These are phyloP conservation scores for Apiospora aurea DNA, from an alignment of 2,329 filamentous ascomycete species.

Conservation along the genomic window DNA sequence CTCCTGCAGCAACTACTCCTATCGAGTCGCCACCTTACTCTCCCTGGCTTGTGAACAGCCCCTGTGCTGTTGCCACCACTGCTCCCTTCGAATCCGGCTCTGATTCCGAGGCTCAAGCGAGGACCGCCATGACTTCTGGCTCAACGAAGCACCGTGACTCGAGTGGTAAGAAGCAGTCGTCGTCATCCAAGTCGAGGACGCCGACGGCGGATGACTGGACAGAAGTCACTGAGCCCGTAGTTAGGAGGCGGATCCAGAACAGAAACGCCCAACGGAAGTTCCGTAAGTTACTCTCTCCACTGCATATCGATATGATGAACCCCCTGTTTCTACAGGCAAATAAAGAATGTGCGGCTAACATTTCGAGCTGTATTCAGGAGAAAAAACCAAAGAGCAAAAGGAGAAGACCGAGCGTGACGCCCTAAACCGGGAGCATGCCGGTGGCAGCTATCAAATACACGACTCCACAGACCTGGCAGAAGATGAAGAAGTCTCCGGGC, in stretches of 20 bases:
- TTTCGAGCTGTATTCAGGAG: constrained; percentile 56
- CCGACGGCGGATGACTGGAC: constrained; percentile 70
- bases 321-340: neutral
- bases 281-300: constrained; percentile 65
- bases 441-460: constrained; percentile 68
- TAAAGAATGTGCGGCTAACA: neutral
- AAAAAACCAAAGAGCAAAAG: constrained; percentile 72
- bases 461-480: constrained; percentile 62
- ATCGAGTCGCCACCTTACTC: constrained; percentile 30
- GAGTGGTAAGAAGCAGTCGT: constrained; percentile 42
- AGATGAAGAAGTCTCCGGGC: constrained; percentile 63
- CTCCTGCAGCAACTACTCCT: constrained; percentile 28
- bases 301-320: no score
- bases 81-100: constrained; percentile 27
- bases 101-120: constrained; percentile 29
- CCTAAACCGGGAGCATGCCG: constrained; percentile 69
- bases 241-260: constrained; percentile 78
- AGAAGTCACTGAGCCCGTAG: constrained; percentile 72
- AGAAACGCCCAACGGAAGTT: constrained; percentile 79
- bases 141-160: constrained; percentile 47
- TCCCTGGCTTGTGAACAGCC: constrained; percentile 26
- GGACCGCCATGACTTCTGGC: constrained; percentile 32
- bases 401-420: constrained; percentile 70
- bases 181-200: constrained; percentile 48
- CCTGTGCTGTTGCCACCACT: neutral